Percentiles rank a stretch among this genome's conserved stretches.
These are phyloP conservation scores for Sugiyamaella neomexicana DNA, from an alignment of 1,139 yeast genomes.

Conservation along the genomic window DNA sequence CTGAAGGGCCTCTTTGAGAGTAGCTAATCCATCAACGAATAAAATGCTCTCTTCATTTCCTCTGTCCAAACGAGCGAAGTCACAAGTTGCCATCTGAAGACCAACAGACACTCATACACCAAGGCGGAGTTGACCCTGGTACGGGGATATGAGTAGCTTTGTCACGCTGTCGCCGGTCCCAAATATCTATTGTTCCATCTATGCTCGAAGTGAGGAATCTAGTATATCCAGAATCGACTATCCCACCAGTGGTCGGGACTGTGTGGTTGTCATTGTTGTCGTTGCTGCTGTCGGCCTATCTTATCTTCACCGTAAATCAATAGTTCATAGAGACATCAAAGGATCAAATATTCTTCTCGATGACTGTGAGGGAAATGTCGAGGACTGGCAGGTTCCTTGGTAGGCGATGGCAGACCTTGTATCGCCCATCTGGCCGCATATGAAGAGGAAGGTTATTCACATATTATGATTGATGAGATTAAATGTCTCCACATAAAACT, in stretches of 20 bases:
- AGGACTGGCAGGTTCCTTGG: no score
- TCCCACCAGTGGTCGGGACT: no score
- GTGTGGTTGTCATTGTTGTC: no score
- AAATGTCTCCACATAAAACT: no score
- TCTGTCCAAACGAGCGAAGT: slow-evolving; percentile 18
- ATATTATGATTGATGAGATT: no score
- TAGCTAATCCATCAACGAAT: slow-evolving; percentile 61
- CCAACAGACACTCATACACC: slow-evolving; percentile 92
- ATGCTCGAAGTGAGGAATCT: slow-evolving; percentile 78
- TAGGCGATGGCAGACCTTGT: no score
- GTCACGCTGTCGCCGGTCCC: slow-evolving; percentile 68
- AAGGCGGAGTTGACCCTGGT: slow-evolving; percentile 77
- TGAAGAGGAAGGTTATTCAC: no score
- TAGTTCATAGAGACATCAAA: slow-evolving; percentile 91
- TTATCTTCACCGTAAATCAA: slow-evolving; percentile 74
- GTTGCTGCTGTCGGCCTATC: no score
- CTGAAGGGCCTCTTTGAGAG: no score
- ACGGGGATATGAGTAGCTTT: slow-evolving; percentile 59
- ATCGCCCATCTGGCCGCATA: no score
- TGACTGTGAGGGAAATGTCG: slow-evolving; percentile 66
- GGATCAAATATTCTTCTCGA: slow-evolving; percentile 86
- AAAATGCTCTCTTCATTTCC: slow-evolving; percentile 31
- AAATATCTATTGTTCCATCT: slow-evolving; percentile 77
- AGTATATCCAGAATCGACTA: slow-evolving; percentile 48
- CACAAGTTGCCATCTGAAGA: slow-evolving; percentile 72